Evolutionary conservation across 1,284 basidiomycete genomes (phyloP).

Genomic region (Phaffia rhodozyma): DNA sequence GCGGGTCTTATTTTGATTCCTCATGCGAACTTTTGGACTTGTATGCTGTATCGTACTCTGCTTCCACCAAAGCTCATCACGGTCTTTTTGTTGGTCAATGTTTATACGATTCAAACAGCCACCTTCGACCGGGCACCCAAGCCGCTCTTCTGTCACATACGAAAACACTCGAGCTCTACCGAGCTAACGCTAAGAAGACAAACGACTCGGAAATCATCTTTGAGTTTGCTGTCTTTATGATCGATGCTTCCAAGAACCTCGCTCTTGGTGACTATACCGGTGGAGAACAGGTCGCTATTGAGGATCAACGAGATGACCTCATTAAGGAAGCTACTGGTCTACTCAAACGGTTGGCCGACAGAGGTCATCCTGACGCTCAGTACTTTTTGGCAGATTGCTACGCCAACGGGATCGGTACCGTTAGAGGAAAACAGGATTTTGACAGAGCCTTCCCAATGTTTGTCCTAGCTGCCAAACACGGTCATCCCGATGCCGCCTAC

Average conservation of each 20-base stretch:
- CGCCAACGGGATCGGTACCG: conserved; percentile 88
- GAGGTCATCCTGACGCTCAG: conserved; percentile 86
- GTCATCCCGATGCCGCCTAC: conserved; percentile 93
- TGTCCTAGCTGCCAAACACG: conserved; percentile 91
- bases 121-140: conserved; percentile 82
- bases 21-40: neutral
- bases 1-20: neutral
- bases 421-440: conserved; percentile 82
- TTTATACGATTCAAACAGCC: conserved; percentile 29
- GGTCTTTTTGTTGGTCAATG: neutral
- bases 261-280: conserved; percentile 21
- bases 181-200: conserved; percentile 94
- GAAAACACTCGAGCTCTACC: conserved; percentile 91
- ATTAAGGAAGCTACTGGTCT: conserved; percentile 73
- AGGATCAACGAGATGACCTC: conserved; percentile 77
- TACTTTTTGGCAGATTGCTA: conserved; percentile 98
- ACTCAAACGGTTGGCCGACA: conserved; percentile 79
- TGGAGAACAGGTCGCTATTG: conserved; percentile 48
- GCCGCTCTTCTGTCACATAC: conserved; percentile 87
- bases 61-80: neutral
- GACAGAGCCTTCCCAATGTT: conserved; percentile 94
- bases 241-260: conserved; percentile 83
- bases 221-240: conserved; percentile 97
- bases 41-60: neutral
- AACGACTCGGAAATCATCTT: conserved; percentile 96